A percentile compares a stretch with the other conserved stretches of the same genome.
phyloP scores from a whole-genome alignment of 306 rosid genomes.

The cucumber (Cucumis sativus) region DNA sequence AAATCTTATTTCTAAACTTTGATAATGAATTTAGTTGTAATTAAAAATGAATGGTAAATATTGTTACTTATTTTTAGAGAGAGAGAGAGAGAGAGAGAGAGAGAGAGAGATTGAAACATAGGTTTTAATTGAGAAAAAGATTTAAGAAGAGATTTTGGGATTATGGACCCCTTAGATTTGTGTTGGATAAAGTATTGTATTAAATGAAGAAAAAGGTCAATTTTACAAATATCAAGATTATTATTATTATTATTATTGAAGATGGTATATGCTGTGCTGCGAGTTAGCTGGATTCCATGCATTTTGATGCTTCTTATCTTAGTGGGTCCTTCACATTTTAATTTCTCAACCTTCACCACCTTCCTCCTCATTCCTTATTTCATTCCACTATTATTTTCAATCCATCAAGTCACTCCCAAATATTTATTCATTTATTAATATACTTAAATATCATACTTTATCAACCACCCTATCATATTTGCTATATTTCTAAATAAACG shows the following conservation, averaged over 20 bases:
- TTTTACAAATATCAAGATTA: not conserved
- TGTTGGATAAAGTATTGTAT: not conserved
- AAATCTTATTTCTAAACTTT: not conserved
- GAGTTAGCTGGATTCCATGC: not conserved
- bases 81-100: no score
- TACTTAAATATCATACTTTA: no score
- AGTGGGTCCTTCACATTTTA: not conserved
- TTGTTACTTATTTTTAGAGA: not conserved
- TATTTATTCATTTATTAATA: no score
- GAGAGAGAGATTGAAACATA: not conserved
- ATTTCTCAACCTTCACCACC: not conserved
- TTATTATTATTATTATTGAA: no score
- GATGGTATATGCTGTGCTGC: not conserved
- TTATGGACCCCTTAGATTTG: not conserved
- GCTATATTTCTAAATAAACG: no score
- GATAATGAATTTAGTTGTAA: not conserved
- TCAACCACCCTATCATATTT: no score
- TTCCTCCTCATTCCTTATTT: not conserved
- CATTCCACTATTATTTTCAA: no score
- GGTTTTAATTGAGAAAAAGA: not conserved
- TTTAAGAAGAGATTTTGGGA: not conserved
- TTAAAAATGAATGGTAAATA: not conserved
- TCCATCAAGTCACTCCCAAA: no score
- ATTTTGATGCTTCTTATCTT: not conserved
- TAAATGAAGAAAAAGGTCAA: not conserved